A percentile compares a stretch with the other conserved stretches of the same genome.
These are phyloP conservation scores for Nakataea oryzae DNA, from an alignment of 2,329 filamentous ascomycete genomes.

Conservation along the genomic window DNA sequence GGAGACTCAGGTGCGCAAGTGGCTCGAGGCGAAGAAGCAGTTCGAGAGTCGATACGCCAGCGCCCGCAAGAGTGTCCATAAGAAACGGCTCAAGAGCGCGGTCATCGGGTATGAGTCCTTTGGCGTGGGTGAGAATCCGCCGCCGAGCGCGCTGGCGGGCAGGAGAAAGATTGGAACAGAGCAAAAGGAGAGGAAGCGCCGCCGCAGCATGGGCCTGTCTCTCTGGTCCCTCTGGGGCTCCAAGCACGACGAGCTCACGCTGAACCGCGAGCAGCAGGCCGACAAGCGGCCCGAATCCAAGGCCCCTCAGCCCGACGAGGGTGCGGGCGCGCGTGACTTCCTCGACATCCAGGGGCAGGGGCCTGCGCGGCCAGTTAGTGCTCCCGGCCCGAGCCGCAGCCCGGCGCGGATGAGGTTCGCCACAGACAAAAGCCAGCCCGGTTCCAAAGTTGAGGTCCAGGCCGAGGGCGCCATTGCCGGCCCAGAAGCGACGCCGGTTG, in stretches of 20 bases:
- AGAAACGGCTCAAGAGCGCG: conserved; percentile 63
- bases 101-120: conserved; percentile 61
- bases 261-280: conserved; percentile 47
- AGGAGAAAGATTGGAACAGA: conserved; percentile 42
- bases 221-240: conserved; percentile 85
- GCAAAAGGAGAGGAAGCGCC: conserved; percentile 37
- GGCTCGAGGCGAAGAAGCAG: conserved; percentile 62
- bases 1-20: conserved; percentile 67
- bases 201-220: conserved; percentile 58
- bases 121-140: conserved; percentile 62
- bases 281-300: conserved; percentile 24
- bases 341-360: conserved; percentile 28
- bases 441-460: conserved; percentile 8
- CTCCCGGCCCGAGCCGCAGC: conserved; percentile 19
- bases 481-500: conserved; percentile 30
- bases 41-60: conserved; percentile 67
- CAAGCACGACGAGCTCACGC: conserved; percentile 72
- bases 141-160: conserved; percentile 73
- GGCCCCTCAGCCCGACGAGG: conserved; percentile 26
- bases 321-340: conserved; percentile 29
- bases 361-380: conserved; percentile 10
- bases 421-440: conserved; percentile 39
- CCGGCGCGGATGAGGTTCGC: conserved; percentile 35
- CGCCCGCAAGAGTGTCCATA: conserved; percentile 61
- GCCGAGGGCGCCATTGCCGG: conserved; percentile 7